Evolutionary conservation across 805 yeast species (phyloP).

Genomic region (Saccharomycopsis sp.): DNA sequence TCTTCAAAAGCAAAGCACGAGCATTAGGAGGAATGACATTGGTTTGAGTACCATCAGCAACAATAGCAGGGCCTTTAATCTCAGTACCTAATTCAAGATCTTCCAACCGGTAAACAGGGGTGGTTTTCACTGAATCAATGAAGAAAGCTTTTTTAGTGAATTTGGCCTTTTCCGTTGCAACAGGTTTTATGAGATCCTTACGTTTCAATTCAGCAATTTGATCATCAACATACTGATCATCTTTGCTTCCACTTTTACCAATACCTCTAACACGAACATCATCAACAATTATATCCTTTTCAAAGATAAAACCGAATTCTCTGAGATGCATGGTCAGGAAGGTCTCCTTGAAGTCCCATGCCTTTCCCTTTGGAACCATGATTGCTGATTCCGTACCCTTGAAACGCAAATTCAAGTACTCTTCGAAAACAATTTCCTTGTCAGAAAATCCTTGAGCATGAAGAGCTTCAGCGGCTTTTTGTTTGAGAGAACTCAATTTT

Average conservation of each 20-base stretch:
- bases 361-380: slow-evolving; percentile 44
- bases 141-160: slow-evolving; percentile 49
- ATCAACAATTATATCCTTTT: slow-evolving; percentile 56
- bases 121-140: slow-evolving; percentile 40
- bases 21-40: slow-evolving; percentile 62
- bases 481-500: slow-evolving; percentile 21
- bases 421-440: slow-evolving; percentile 46
- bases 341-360: slow-evolving; percentile 31
- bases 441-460: slow-evolving; percentile 48
- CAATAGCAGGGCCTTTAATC: slow-evolving; percentile 65
- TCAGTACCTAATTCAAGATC: slow-evolving; percentile 46
- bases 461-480: slow-evolving; percentile 22
- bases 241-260: slow-evolving; percentile 47
- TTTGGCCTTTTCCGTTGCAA: slow-evolving; percentile 26
- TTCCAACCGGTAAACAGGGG: slow-evolving; percentile 53
- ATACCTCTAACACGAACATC: slow-evolving; percentile 70
- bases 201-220: slow-evolving; percentile 39
- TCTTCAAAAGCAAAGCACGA: slow-evolving; percentile 46
- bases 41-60: slow-evolving; percentile 79
- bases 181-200: slow-evolving; percentile 23
- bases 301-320: slow-evolving; percentile 68
- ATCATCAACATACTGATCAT: slow-evolving; percentile 41
- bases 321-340: slow-evolving; percentile 53
- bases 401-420: slow-evolving; percentile 70
- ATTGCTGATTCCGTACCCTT: slow-evolving; percentile 86